Conservation (phyloP, 2,329 filamentous ascomycete species). For the Pestalotiopsis sp. region DNA sequence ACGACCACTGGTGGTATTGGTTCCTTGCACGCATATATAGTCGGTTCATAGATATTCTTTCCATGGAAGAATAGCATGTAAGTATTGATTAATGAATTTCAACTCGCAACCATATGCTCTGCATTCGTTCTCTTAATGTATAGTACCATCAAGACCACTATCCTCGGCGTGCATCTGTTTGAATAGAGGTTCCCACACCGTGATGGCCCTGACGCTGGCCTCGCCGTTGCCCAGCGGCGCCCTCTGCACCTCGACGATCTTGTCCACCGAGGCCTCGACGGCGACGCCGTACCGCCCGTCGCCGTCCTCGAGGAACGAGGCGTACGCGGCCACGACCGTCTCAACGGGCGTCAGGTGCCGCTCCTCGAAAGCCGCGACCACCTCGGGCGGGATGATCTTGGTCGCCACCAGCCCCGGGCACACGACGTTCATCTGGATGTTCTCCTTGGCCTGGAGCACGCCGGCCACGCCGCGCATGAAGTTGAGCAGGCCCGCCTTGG, state of each 20-base stretch:
- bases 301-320: conserved; percentile 44
- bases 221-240: conserved; percentile 41
- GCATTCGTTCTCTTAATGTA: conserved; percentile 20
- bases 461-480: conserved; percentile 42
- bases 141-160: conserved; percentile 41
- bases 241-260: conserved; percentile 19
- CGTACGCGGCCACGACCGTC: conserved; percentile 48
- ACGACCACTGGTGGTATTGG: too few species aligned
- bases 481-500: conserved; percentile 49
- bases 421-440: conserved; percentile 50
- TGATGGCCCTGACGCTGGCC: conserved; percentile 42
- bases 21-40: too few species aligned
- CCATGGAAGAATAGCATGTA: too few species aligned
- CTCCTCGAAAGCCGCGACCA: conserved; percentile 42
- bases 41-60: too few species aligned
- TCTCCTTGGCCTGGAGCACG: conserved; percentile 45
- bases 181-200: conserved; percentile 52
- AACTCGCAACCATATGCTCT: too few species aligned
- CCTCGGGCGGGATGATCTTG: conserved; percentile 44
- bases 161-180: conserved; percentile 44
- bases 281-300: conserved; percentile 42
- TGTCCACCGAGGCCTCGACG: conserved; percentile 46
- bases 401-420: conserved; percentile 51
- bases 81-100: too few species aligned
- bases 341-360: conserved; percentile 41